Conservation (phyloP, 1,284 basidiomycete genomes). For the Sporisorium reilianum region DNA sequence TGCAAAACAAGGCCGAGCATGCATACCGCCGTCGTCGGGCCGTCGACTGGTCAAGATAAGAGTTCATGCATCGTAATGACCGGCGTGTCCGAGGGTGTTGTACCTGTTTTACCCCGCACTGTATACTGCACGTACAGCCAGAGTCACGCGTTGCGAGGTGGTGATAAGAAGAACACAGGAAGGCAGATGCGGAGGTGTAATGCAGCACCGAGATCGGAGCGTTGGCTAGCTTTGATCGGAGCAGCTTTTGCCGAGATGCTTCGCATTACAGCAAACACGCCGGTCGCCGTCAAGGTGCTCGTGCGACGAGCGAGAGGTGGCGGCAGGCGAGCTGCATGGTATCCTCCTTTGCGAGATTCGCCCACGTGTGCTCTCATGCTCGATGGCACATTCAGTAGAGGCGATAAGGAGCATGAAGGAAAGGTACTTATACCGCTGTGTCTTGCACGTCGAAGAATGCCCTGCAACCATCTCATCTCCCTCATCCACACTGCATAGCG, state of each 20-base stretch:
- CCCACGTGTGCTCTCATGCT: neutral
- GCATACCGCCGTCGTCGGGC: neutral
- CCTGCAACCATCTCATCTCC: neutral
- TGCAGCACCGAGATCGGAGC: constrained; percentile 1
- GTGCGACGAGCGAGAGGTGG: neutral
- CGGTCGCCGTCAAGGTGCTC: neutral
- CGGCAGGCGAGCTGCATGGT: neutral
- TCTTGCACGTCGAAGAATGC: neutral
- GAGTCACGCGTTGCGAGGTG: too few species aligned
- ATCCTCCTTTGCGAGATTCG: neutral
- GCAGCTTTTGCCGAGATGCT: neutral
- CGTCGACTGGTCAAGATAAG: too few species aligned
- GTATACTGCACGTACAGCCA: too few species aligned
- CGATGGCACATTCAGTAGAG: neutral
- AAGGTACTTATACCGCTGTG: neutral
- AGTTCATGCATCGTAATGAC: too few species aligned
- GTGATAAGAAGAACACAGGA: too few species aligned
- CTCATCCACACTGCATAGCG: neutral
- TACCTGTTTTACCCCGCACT: too few species aligned
- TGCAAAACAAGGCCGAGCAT: neutral
- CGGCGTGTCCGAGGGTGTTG: too few species aligned
- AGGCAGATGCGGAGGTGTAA: too few species aligned
- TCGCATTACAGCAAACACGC: neutral
- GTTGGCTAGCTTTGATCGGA: neutral
- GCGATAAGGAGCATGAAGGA: neutral